Evolutionary conservation across 1,284 basidiomycete genomes (phyloP), one percentile per base, ranked within the genome.

Genomic region (Fistulina hepatica): DNA sequence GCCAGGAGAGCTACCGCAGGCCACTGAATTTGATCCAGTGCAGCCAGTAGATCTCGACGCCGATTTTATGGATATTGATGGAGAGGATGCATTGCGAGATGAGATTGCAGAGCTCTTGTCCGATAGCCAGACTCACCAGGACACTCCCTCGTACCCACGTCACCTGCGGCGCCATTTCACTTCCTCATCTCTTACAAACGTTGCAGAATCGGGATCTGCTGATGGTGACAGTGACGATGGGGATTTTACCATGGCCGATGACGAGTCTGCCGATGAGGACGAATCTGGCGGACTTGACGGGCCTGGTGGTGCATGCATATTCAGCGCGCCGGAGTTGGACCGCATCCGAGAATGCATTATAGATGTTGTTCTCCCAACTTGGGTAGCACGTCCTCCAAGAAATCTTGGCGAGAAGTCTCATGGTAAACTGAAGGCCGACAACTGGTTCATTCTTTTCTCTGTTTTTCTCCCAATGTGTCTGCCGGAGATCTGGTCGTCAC

Each of bases 401-500:
- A 46, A 46, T 19, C 36, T 46, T 1, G 45, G 45, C 16, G 43
- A 44, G 17, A 38, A 37, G 20, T 11, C 25, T 9, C 45, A 46
- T 22, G 45, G 45, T 16, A 42, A 42, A 25, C 40, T 46, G 11
- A 46, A 44, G 15, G 45, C 45, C 16, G 42, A 41, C 16, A 39
- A 45, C 20, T 39, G 27, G 31, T 21, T 45, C 3, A 16, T 36
- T 5, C 24, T 44, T n/a, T 44, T 44, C 34, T 25, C 36, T 3
- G 15, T 38, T 16, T 32, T 45, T 21, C 36, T 44, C 32, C 43
- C 43, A 19, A 28, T 44, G 25, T 33, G 41, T 17, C 25, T 44
- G 20, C 43, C 41, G 3, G 36, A 34, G 15, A 22, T 42, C 32
- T 42, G 38, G 35, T 35, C 16, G 19, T 5, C 26, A 6, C 32